Evolutionary conservation across 2,329 filamentous ascomycete genomes (phyloP).

Genomic region (Stagonosporopsis rhizophila): DNA sequence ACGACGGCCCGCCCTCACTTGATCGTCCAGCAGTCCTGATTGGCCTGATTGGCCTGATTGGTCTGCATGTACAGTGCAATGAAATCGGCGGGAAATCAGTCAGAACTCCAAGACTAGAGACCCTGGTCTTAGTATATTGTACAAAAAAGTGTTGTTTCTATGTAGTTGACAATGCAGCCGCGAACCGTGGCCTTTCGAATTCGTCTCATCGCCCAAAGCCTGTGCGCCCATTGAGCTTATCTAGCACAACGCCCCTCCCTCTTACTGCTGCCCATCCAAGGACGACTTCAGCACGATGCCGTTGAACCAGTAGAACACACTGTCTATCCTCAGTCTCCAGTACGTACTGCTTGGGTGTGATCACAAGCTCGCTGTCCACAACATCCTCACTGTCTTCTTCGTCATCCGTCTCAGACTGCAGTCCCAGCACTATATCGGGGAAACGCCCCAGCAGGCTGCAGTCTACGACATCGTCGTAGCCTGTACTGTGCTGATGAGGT

Average conservation of each 20-base stretch:
- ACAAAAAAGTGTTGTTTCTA: neutral
- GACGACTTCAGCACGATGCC: constrained; percentile 7
- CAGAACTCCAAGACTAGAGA: neutral
- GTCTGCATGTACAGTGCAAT: neutral
- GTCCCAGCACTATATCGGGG: constrained; percentile 28
- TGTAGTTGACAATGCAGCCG: neutral
- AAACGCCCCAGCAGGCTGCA: constrained; percentile 17
- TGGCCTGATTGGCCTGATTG: neutral
- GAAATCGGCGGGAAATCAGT: neutral
- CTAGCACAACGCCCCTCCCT: constrained; percentile 25
- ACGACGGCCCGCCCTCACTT: constrained; percentile 8
- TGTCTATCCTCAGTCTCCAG: constrained; percentile 15
- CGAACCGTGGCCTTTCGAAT: neutral
- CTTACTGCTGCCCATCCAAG: constrained; percentile 31
- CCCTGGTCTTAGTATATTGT: neutral
- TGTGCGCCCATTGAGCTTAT: constrained; percentile 19
- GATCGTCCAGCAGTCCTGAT: neutral
- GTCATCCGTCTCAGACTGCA: constrained; percentile 16
- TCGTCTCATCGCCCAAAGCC: constrained; percentile 13
- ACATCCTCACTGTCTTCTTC: neutral
- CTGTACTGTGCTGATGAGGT: neutral
- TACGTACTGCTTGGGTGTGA: constrained; percentile 28
- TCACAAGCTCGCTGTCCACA: constrained; percentile 20
- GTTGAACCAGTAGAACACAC: constrained; percentile 22
- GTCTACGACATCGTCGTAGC: constrained; percentile 19